phyloP scores from a whole-genome alignment of 2,329 filamentous ascomycete genomes.

The Exophiala xenobiotica region DNA sequence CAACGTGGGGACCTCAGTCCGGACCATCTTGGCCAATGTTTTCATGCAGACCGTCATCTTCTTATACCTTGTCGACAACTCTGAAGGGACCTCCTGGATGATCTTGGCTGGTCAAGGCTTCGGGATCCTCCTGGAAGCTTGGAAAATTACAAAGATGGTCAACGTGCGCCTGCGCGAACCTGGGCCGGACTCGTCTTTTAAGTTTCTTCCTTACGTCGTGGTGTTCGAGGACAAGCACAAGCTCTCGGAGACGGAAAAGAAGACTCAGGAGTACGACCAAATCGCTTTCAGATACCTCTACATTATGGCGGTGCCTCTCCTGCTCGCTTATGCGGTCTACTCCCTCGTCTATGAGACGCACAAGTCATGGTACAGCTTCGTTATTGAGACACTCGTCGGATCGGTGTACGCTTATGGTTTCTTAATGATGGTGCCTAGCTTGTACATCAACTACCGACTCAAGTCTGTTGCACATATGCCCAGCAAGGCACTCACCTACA shows the following conservation, averaged over 20 bases:
- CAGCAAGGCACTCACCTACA: conserved; percentile 93
- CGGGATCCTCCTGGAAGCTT: conserved; percentile 74
- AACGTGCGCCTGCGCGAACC: conserved; percentile 77
- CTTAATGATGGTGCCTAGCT: conserved; percentile 95
- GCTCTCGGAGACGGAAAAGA: conserved; percentile 90
- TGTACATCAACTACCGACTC: conserved; percentile 99
- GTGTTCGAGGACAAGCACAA: conserved; percentile 95
- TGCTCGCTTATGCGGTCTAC: conserved; percentile 87
- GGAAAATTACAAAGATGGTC: conserved; percentile 96
- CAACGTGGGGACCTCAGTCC: conserved; percentile 92
- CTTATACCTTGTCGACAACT: conserved; percentile 95
- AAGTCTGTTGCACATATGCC: conserved; percentile 92
- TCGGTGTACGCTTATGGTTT: conserved; percentile 98
- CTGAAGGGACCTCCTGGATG: conserved; percentile 98
- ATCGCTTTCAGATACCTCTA: conserved; percentile 99
- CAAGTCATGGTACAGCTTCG: conserved; percentile 97
- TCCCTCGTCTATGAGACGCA: conserved; percentile 89
- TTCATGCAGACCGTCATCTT: conserved; percentile 97
- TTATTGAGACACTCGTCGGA: conserved; percentile 91
- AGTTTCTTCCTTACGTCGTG: conserved; percentile 75
- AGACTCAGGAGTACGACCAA: conserved; percentile 97
- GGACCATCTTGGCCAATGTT: conserved; percentile 93
- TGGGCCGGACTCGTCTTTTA: conserved; percentile 66
- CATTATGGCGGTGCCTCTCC: conserved; percentile 81
- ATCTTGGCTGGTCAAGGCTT: conserved; percentile 91